Percentiles rank a stretch among this genome's conserved stretches.
These are phyloP conservation scores for Aspergillus ibericus DNA, from an alignment of 2,329 filamentous ascomycete genomes.

Conservation along the genomic window DNA sequence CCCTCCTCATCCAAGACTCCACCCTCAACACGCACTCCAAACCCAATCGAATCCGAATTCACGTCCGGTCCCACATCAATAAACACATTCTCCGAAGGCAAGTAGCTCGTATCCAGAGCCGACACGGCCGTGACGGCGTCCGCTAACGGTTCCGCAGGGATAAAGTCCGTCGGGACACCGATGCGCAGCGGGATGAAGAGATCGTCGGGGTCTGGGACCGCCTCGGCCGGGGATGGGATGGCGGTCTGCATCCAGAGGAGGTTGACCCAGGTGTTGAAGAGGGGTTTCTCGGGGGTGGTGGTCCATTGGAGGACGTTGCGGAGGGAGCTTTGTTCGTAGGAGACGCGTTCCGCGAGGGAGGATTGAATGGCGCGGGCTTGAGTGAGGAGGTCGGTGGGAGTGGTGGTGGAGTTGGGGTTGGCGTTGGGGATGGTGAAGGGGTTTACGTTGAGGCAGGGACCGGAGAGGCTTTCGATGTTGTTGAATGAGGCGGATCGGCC, in stretches of 20 bases:
- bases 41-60: conserved; percentile 28
- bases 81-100: conserved; percentile 25
- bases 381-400: conserved; percentile 3
- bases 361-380: conserved; percentile 21
- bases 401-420: neutral
- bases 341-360: conserved; percentile 26
- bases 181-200: conserved; percentile 26
- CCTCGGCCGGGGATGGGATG: conserved; percentile 4
- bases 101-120: conserved; percentile 24
- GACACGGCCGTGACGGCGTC: conserved; percentile 20
- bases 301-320: conserved; percentile 26
- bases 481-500: conserved; percentile 31
- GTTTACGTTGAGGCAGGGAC: conserved; percentile 34
- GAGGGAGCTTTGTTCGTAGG: conserved; percentile 32
- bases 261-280: conserved; percentile 37
- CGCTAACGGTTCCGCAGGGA: conserved; percentile 16
- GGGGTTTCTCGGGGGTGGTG: conserved; percentile 8
- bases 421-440: conserved; percentile 25
- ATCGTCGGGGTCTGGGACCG: conserved; percentile 2
- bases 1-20: conserved; percentile 19
- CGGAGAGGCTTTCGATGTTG: conserved; percentile 26
- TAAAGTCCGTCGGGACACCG: conserved; percentile 29
- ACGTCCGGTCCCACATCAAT: conserved; percentile 30
- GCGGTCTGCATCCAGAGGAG: conserved; percentile 30
- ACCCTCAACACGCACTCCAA: conserved; percentile 30